phyloP scores from a whole-genome alignment of 148 eudicot species.

The Camellia granthamiana region DNA sequence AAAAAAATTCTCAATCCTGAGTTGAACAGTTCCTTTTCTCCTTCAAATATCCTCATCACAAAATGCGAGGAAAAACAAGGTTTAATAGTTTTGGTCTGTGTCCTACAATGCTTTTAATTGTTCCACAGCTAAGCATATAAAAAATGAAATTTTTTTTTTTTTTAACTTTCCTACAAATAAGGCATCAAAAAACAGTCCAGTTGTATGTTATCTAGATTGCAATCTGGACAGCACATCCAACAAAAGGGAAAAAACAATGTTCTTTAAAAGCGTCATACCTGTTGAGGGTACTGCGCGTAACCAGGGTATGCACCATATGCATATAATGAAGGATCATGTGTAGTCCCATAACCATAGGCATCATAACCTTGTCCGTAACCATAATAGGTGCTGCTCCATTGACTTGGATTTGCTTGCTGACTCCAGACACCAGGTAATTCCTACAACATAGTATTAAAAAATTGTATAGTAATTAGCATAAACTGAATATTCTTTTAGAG shows the following conservation, averaged over 20 bases:
- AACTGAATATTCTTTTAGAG: neutral
- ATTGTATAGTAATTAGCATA: neutral
- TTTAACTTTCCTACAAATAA: neutral
- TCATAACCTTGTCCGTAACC: conserved; percentile 97
- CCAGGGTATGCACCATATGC: conserved; percentile 88
- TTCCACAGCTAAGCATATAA: neutral
- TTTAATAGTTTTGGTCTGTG: neutral
- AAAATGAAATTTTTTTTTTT: neutral
- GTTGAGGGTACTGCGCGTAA: conserved; percentile 84
- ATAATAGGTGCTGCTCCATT: conserved; percentile 78
- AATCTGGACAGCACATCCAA: neutral
- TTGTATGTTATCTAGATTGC: neutral
- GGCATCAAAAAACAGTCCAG: neutral
- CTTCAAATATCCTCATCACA: neutral
- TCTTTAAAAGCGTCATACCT: conserved; percentile 33
- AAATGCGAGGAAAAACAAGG: neutral
- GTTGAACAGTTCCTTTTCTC: no score
- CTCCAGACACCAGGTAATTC: conserved; percentile 67
- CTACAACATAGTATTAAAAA: conserved; percentile 27
- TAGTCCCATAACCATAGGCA: conserved; percentile 79
- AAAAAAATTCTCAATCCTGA: no score
- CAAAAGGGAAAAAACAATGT: neutral
- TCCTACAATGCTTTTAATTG: neutral
- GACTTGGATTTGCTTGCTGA: conserved; percentile 84
- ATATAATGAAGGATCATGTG: conserved; percentile 77